Base-by-base conservation (phyloP, 176 grass and related monocot species). In the Puya raimondii region DNA sequence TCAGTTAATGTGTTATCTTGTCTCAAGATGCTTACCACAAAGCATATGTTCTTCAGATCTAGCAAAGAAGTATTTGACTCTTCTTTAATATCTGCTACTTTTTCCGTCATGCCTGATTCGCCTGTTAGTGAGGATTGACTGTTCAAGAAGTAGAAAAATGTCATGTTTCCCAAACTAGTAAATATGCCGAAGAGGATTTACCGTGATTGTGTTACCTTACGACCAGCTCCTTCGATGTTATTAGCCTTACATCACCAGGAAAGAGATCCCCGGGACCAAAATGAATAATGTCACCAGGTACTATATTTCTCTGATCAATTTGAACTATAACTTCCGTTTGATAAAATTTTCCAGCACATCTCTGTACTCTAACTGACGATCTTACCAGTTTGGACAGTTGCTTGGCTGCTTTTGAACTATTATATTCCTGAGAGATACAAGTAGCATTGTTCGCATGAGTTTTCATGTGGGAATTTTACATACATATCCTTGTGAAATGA, bases 71-170 rank as follows among this genome's bases (percentile, higher is more conserved):
- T 83, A 23, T 58, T 68, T 51, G 26, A 52, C 68, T 67, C 48
- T 51, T 83, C 74, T 64, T 17, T 74, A 7, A 78, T 64, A 68
- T 83, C 53, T 78, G 75, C 81, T 74, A 53, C 47, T 73, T 83
- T 83, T 69, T 68, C 64, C 14, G 59, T 47, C 12, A 53, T 78
- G 12, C 81, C 81, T 64, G 81, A 83, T 66, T 83, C 81, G 12
- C 75, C 81, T 74, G 81, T 83, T 64, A 83, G 53, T 42, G 81
- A 83, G 69, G 81, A 78, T 53, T 83, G 81, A 74, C 81, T 83
- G 81, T 78, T 83, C 71, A 68, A 65, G 47, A 20, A 78, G 12
- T 20, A 77, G 74, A 51, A 72, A 48, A 14, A 23, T 26, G 27
- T 77, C 27, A 68, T 77, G 65, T 42, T 13, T 57, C 9, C 23